These are phyloP conservation scores for Paramecium primaurelia DNA, from an alignment of 73 alveolate species.

Conservation along the genomic window DNA sequence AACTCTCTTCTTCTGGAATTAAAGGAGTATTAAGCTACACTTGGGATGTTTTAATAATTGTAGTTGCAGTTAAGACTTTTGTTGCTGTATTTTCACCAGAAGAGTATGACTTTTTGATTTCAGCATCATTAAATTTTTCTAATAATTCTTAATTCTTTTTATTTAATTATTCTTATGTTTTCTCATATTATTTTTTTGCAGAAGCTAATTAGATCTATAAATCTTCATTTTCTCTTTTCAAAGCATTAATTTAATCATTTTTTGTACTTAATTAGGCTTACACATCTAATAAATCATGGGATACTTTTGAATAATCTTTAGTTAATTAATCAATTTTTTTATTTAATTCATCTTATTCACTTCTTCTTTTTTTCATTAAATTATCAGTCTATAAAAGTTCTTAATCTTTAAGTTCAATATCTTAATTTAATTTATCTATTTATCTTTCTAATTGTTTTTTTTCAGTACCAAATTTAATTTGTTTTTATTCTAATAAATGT, in stretches of 20 bases:
- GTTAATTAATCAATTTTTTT: background rate
- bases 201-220: background rate
- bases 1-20: conserved; percentile 21
- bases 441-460: background rate
- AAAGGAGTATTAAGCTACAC: background rate
- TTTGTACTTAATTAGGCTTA: background rate
- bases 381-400: background rate
- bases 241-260: background rate
- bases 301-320: background rate
- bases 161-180: background rate
- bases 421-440: background rate
- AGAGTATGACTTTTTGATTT: background rate
- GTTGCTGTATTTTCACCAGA: background rate
- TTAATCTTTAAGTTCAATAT: background rate
- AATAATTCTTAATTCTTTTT: background rate
- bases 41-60: background rate
- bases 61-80: background rate
- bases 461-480: background rate
- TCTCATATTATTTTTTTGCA: background rate
- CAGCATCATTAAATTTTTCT: background rate
- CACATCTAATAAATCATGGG: background rate
- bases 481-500: background rate
- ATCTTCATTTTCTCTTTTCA: conserved; percentile 20
- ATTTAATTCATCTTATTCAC: background rate
- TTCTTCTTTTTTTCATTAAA: conserved; percentile 9